phyloP scores from a whole-genome alignment of 495 filamentous ascomycete genomes.

The Saxophila tyrrhenica region DNA sequence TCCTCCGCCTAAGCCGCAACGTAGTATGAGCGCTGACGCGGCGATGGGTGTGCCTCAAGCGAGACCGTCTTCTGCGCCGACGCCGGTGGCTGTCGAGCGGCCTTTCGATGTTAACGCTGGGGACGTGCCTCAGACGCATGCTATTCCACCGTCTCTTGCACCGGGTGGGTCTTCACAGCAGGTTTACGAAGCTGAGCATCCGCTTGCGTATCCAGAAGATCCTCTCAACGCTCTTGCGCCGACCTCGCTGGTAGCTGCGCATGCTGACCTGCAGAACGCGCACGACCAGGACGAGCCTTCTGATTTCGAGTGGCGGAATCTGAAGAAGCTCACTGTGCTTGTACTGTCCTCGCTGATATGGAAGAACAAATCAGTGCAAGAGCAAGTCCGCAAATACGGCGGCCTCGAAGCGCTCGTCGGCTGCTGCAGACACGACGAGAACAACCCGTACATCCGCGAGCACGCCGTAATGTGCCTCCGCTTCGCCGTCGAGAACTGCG shows the following conservation, averaged over 20 bases:
- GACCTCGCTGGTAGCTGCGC: conserved; percentile 23
- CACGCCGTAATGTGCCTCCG: conserved; percentile 84
- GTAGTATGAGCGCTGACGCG: conserved; percentile 14
- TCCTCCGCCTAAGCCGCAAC: conserved; percentile 6
- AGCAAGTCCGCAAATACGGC: conserved; percentile 69
- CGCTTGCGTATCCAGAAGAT: conserved; percentile 32
- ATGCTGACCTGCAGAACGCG: conserved; percentile 24
- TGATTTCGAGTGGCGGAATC: conserved; percentile 84
- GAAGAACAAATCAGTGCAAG: conserved; percentile 68
- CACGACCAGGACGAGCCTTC: conserved; percentile 60
- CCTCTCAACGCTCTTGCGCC: conserved; percentile 34
- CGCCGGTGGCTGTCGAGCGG: conserved; percentile 27
- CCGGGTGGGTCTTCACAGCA: neutral
- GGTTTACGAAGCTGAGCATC: conserved; percentile 22
- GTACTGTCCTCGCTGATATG: conserved; percentile 75
- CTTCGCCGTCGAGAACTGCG: conserved; percentile 75
- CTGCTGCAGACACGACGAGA: conserved; percentile 74
- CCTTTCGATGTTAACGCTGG: conserved; percentile 25
- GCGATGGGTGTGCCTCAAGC: neutral
- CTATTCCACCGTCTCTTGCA: conserved; percentile 2
- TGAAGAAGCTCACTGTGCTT: conserved; percentile 83
- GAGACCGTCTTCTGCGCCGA: neutral
- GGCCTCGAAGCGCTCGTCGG: conserved; percentile 76
- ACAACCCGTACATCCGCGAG: conserved; percentile 84
- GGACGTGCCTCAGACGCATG: neutral